These are phyloP conservation scores for Farysia itapuensis DNA, from an alignment of 1,284 basidiomycete species.

Conservation along the genomic window DNA sequence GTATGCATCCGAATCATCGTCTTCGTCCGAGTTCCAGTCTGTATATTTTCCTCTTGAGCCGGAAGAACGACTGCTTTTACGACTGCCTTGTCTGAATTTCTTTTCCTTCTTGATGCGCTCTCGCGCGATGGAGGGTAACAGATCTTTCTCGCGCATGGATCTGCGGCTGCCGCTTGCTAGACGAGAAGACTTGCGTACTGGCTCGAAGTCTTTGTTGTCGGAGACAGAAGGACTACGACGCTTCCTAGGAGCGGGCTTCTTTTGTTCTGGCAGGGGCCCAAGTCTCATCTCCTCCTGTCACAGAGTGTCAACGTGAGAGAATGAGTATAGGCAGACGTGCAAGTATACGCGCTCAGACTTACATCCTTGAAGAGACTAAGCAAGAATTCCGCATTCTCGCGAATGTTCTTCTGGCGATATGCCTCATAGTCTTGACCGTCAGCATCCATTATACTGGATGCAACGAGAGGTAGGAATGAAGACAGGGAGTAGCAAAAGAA, in stretches of 20 bases:
- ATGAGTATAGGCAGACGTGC: not conserved
- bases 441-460: conserved; percentile 3
- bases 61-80: conserved; percentile 21
- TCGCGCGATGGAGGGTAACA: conserved; percentile 10
- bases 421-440: conserved; percentile 36
- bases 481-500: no score
- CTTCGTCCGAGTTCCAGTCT: conserved; percentile 36
- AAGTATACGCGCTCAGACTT: no score
- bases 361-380: no score
- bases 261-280: conserved; percentile 29
- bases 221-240: conserved; percentile 5
- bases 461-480: no score
- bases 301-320: no score
- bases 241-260: conserved; percentile 4
- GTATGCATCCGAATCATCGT: conserved; percentile 28
- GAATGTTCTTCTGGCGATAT: conserved; percentile 59
- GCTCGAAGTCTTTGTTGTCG: conserved; percentile 1
- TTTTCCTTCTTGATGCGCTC: conserved; percentile 18
- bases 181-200: conserved; percentile 31
- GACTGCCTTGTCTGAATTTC: conserved; percentile 18
- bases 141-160: conserved; percentile 22
- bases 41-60: conserved; percentile 20
- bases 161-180: conserved; percentile 19
- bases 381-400: conserved; percentile 51
- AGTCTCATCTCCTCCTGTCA: no score